A percentile compares a stretch with the other conserved stretches of the same genome.
These are phyloP conservation scores for Penicillium sp. DNA, from an alignment of 2,329 filamentous ascomycete species.

Conservation along the genomic window DNA sequence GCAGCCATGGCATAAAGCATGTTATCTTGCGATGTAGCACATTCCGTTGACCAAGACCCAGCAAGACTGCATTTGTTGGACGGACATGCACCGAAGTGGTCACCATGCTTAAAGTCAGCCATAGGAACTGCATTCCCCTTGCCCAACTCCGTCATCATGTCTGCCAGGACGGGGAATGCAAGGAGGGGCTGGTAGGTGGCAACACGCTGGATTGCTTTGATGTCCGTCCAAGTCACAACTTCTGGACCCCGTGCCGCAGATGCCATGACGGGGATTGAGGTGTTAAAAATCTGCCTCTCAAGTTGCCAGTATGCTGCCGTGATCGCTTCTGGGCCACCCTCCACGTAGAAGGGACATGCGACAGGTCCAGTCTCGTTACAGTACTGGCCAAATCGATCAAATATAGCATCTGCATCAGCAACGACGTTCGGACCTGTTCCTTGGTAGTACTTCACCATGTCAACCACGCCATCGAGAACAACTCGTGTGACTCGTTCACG, in stretches of 20 bases:
- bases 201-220: conserved; percentile 30
- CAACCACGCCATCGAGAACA: conserved; percentile 39
- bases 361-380: conserved; percentile 29
- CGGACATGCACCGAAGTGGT: conserved; percentile 25
- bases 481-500: conserved; percentile 37
- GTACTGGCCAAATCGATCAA: conserved; percentile 33
- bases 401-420: conserved; percentile 36
- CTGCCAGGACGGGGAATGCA: conserved; percentile 29
- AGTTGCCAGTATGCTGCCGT: conserved; percentile 24
- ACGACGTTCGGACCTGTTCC: conserved; percentile 26
- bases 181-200: conserved; percentile 34
- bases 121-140: conserved; percentile 27
- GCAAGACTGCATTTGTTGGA: conserved; percentile 28
- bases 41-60: conserved; percentile 33
- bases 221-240: conserved; percentile 36
- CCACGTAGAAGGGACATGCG: conserved; percentile 31
- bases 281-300: conserved; percentile 25
- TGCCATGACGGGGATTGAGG: conserved; percentile 30
- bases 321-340: conserved; percentile 29
- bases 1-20: conserved; percentile 29
- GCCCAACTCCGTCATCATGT: conserved; percentile 23
- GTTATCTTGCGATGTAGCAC: conserved; percentile 26
- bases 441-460: conserved; percentile 35
- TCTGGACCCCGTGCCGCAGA: conserved; percentile 32
- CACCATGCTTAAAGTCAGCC: conserved; percentile 31